These are phyloP conservation scores for Chytriomyces sp. DNA, from an alignment of 192 early-diverging fungal species.

Conservation along the genomic window DNA sequence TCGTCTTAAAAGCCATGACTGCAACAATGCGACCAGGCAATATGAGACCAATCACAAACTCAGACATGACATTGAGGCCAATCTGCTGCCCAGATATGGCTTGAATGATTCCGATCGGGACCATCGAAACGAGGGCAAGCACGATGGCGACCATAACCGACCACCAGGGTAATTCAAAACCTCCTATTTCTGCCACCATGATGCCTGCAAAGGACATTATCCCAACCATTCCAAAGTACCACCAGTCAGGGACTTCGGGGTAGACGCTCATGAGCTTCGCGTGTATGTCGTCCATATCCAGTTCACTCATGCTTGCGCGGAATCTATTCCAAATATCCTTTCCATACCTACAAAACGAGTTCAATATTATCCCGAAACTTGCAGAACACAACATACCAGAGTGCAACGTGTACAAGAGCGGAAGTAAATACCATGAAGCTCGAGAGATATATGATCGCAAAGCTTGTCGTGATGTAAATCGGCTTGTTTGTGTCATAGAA, in stretches of 20 bases:
- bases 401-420: constrained; percentile 56
- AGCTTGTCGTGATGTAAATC: constrained; percentile 16
- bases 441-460: constrained; percentile 27
- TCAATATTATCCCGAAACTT: too few species aligned
- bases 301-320: constrained; percentile 19
- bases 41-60: constrained; percentile 60
- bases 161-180: constrained; percentile 36
- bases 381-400: too few species aligned
- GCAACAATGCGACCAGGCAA: constrained; percentile 62
- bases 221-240: constrained; percentile 7
- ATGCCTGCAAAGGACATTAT: neutral
- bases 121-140: constrained; percentile 55
- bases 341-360: too few species aligned
- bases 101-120: constrained; percentile 66
- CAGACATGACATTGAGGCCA: constrained; percentile 61
- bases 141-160: constrained; percentile 34
- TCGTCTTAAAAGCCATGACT: constrained; percentile 71
- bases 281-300: constrained; percentile 27
- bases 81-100: constrained; percentile 61
- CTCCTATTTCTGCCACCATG: neutral
- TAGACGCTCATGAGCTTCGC: constrained; percentile 28
- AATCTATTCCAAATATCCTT: constrained; percentile 17
- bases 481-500: constrained; percentile 19
- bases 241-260: constrained; percentile 32
- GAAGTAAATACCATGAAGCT: constrained; percentile 54